phyloP scores from a whole-genome alignment of 2,329 filamentous ascomycete genomes.

The Rachicladosporium sp. region DNA sequence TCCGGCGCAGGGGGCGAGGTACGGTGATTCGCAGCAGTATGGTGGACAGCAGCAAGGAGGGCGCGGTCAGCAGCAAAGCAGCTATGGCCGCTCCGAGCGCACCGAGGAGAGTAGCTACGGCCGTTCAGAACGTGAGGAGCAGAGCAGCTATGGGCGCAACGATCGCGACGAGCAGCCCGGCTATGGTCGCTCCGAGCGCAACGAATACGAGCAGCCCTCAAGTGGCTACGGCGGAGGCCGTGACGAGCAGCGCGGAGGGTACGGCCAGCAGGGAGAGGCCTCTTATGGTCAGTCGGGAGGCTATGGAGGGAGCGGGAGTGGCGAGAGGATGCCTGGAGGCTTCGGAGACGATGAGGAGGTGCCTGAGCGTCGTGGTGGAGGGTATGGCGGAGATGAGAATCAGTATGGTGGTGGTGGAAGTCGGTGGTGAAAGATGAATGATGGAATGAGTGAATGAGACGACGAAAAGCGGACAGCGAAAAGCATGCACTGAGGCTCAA shows the following conservation, averaged over 20 bases:
- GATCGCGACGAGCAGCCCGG: slow-evolving; percentile 5
- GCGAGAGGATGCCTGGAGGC: slow-evolving; percentile 9
- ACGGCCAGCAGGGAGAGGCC: too few species aligned
- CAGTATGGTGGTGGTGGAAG: too few species aligned
- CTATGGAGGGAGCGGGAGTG: slow-evolving; percentile 8
- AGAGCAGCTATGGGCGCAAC: slow-evolving; percentile 1
- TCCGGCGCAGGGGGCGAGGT: slow-evolving; percentile 6
- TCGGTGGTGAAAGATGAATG: too few species aligned
- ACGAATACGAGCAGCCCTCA: slow-evolving; percentile 3
- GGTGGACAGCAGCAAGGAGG: slow-evolving; percentile 4
- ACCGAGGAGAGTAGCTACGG: slow-evolving; percentile 4
- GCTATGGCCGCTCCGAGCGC: slow-evolving; percentile 1
- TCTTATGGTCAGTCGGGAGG: slow-evolving; percentile 3
- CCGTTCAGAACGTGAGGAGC: background rate
- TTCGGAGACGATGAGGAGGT: slow-evolving; percentile 9
- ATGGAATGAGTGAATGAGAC: too few species aligned
- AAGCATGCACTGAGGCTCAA: too few species aligned
- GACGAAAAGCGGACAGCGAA: too few species aligned
- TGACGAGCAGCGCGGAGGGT: too few species aligned
- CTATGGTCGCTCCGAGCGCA: slow-evolving; percentile 4
- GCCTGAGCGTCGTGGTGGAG: too few species aligned
- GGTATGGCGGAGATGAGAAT: too few species aligned
- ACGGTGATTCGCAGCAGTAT: slow-evolving; percentile 8
- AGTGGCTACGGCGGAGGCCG: too few species aligned
- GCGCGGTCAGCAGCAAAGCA: slow-evolving; percentile 7